Base-by-base conservation (phyloP, 2,329 filamentous ascomycete genomes). In the Amesomyces nigricolor region DNA sequence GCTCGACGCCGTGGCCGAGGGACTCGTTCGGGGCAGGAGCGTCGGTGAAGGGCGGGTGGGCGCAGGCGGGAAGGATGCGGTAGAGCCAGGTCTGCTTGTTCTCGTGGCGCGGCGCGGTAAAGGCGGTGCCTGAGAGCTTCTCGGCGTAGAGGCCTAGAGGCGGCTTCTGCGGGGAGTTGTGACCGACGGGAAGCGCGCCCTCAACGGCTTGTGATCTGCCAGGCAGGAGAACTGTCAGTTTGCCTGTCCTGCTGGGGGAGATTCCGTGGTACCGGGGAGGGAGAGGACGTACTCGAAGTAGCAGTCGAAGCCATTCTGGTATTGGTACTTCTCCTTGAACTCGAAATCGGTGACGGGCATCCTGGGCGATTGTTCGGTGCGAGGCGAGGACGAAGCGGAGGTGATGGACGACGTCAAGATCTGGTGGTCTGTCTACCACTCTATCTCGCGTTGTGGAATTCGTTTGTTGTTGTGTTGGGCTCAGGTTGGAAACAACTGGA, bases 81-180 rank as follows among this genome's bases (percentile, higher is more conserved):
- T 89, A 89, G 29, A 88, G 77, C 85, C 86, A 89, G 40, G 85
- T 78, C 67, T 88, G 85, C 65, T 82, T 81, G 70, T 87, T 89
- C 55, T 86, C 79, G 66, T 81, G 75, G 29, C 87, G 76, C 0
- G 86, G 85, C 1, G 85, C 83, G 4, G 85, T 88, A 67, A 89
- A 89, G 30, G 86, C 77, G 1, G 84, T 87, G 7, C 86, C 86
- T 0, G 85, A 88, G 43, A 89, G 77, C 73, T 88, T 87, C 72
- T 95, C 90, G 29, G 89, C 83, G 72, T 94, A 94, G 29, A 95
- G 82, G 0, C 89, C 89, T 61, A 84, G 82, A 0, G 88, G 79
- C 0, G 85, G 85, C 67, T 90, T 89, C 68, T 95, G 89, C 0
- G 90, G 90, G 2, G 87, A 89, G 75, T 95, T 95, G 42, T 85